Evolutionary conservation across 225 moss, liverwort and hornwort genomes (phyloP).

Genomic region (Pseudisothecium myosuroides): DNA sequence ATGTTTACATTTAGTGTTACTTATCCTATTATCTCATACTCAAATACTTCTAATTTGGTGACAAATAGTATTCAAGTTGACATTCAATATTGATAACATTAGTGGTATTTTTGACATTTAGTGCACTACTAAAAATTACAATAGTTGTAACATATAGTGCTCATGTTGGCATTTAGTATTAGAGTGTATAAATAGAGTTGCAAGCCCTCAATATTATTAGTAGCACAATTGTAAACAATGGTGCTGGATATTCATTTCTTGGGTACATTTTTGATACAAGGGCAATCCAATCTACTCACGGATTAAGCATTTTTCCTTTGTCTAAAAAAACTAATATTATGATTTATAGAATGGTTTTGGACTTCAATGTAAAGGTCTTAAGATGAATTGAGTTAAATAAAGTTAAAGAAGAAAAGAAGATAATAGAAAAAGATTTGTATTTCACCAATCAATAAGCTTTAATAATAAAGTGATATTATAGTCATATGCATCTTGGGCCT

Average conservation of each 20-base stretch:
- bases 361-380: not conserved
- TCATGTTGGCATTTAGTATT: not conserved
- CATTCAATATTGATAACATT: not conserved
- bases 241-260: accelerated
- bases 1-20: not conserved
- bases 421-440: not conserved
- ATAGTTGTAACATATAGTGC: too few relatives aligned
- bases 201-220: not conserved
- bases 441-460: not conserved
- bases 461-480: not conserved
- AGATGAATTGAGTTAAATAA: not conserved
- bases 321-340: accelerated
- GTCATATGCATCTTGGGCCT: not conserved
- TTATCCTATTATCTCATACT: accelerated
- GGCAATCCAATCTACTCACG: accelerated
- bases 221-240: accelerated
- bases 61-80: not conserved
- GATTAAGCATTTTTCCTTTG: not conserved
- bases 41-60: not conserved
- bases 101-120: not conserved
- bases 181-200: accelerated
- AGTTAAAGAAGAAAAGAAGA: not conserved
- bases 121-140: not conserved
- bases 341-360: not conserved
- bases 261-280: not conserved